Base-by-base conservation (phyloP, 1,284 basidiomycete species). In the Apiotrichum porosum region DNA sequence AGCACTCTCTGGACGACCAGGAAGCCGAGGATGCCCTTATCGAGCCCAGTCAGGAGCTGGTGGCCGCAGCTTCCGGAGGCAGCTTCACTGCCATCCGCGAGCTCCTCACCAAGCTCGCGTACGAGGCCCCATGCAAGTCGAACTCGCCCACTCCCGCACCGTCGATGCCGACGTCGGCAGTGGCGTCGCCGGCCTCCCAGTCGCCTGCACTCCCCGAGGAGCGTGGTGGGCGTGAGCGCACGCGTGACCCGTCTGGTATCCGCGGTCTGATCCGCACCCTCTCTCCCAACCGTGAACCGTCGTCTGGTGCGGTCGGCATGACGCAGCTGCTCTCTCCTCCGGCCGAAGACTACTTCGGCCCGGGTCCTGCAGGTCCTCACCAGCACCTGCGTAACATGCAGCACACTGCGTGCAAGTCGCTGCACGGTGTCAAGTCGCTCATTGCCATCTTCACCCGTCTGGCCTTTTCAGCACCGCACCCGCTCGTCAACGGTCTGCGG, bases 391-490 rank as follows among this genome's bases (percentile, higher is more conserved):
- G 26, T 28, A 6, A 28, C 26, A 28, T 12, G 12, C 54, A 60
- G 33, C 68, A 69, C 52, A 23, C 43, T 17, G 47, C 61, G 30
- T 74, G 71, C 63, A 65, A 68, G 48, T 70, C 73, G 2, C 49
- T 72, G 8, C 50, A 60, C 5, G 74, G 76, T 4, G 68, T 73
- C 19, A 56, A 68, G 19, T 65, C 75, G 1, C 66, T 78, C 23
- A 76, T 78, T 44, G 66, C 73, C 18, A 70, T 77, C 36, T 78
- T 79, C 58, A 72, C 72, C 22, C 61, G 69, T 1, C 60, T 77
- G n/a, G 67, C 74, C 1, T 76, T 77, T 51, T 63, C 69, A 1
- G 39, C 51, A 1, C 43, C 43, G 2, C 60, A 71, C 23, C 65
- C 71, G 8, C 45, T 63, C 46, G 57, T 58, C 31, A 66, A 62